phyloP scores from a whole-genome alignment of 352 stramenopile genomes.

The Phytophthora ohioensis region DNA sequence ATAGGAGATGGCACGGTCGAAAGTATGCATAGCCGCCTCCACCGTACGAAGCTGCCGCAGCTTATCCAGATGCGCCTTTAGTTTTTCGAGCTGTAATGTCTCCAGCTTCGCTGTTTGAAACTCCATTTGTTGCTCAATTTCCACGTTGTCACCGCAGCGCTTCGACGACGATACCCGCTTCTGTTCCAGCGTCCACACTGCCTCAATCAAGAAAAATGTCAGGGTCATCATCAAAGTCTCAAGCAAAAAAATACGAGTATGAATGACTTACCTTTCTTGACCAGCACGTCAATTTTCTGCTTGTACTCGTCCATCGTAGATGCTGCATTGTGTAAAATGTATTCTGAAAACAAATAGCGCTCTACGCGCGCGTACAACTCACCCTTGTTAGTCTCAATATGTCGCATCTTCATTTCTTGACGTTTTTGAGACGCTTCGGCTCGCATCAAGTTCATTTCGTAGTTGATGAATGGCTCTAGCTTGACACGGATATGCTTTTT shows the following conservation, averaged over 20 bases:
- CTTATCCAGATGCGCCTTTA: conserved; percentile 75
- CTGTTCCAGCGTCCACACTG: conserved; percentile 70
- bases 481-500: conserved; percentile 75
- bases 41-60: conserved; percentile 80
- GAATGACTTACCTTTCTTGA: conserved; percentile 71
- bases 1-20: conserved; percentile 80
- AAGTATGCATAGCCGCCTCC: conserved; percentile 81
- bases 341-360: conserved; percentile 82
- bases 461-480: conserved; percentile 84
- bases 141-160: conserved; percentile 65
- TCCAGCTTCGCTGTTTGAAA: conserved; percentile 84
- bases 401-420: conserved; percentile 87
- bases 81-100: conserved; percentile 60
- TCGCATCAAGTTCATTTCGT: conserved; percentile 84
- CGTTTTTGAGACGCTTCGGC: conserved; percentile 81
- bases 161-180: conserved; percentile 66
- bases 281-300: conserved; percentile 65
- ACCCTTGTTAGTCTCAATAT: conserved; percentile 85
- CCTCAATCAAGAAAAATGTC: conserved; percentile 4
- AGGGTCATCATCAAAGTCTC: background rate
- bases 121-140: conserved; percentile 64
- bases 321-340: conserved; percentile 76
- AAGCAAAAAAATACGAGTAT: background rate
- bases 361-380: conserved; percentile 79
- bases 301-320: conserved; percentile 67